Evolutionary conservation across 2,329 filamentous ascomycete genomes (phyloP).

Genomic region (Calonectria hongkongensis): DNA sequence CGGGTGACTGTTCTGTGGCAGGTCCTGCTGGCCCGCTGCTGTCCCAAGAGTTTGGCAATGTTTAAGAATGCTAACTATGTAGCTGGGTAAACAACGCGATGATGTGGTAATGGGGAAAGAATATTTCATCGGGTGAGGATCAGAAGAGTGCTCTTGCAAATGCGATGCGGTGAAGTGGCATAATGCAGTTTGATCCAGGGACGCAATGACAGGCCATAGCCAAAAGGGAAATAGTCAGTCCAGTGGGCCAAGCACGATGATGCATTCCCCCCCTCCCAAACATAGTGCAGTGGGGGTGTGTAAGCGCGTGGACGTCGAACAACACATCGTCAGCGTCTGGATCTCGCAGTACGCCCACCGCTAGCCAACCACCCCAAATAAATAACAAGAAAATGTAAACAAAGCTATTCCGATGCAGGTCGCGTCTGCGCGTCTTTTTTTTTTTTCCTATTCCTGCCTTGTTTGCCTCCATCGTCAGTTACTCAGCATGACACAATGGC

Average conservation of each 20-base stretch:
- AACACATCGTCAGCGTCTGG: conserved; percentile 31
- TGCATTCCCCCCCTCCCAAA: conserved; percentile 28
- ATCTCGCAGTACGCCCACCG: conserved; percentile 16
- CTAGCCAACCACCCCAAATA: conserved; percentile 34
- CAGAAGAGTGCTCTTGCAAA: background rate
- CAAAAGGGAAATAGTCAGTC: conserved; percentile 8
- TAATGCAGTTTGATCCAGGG: conserved; percentile 12
- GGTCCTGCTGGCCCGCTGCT: background rate
- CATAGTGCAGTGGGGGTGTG: conserved; percentile 31
- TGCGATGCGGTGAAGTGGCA: conserved; percentile 7
- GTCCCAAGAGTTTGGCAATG: background rate
- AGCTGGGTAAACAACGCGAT: background rate
- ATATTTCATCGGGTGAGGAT: background rate
- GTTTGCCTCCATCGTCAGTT: conserved; percentile 6
- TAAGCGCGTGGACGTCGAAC: conserved; percentile 24
- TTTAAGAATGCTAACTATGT: background rate
- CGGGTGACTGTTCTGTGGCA: background rate
- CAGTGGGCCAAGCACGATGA: conserved; percentile 28
- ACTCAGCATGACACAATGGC: conserved; percentile 9
- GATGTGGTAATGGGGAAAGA: background rate
- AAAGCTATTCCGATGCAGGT: conserved; percentile 2
- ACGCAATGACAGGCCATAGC: conserved; percentile 17
- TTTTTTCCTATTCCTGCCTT: background rate
- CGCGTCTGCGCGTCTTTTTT: conserved; percentile 12
- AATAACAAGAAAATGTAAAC: conserved; percentile 20